Evolutionary conservation across 2,329 filamentous ascomycete genomes (phyloP).

Genomic region (Diaporthe longicolla): DNA sequence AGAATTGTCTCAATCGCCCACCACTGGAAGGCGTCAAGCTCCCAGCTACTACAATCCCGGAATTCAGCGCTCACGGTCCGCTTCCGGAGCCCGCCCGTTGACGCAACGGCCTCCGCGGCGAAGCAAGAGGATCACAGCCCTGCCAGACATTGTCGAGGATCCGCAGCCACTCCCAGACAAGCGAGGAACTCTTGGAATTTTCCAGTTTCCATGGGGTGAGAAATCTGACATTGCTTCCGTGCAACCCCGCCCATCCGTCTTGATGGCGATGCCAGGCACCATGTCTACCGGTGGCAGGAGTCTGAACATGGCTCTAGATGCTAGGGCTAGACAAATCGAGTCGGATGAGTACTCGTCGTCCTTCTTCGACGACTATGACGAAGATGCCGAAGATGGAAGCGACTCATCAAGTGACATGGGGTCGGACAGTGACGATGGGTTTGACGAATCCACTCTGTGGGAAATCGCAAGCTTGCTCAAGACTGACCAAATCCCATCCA

Average conservation of each 20-base stretch:
- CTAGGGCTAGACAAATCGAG: constrained; percentile 55
- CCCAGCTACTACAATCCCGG: constrained; percentile 38
- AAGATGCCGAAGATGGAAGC: constrained; percentile 58
- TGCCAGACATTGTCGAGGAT: constrained; percentile 75
- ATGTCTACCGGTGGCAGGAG: constrained; percentile 59
- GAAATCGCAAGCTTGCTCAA: constrained; percentile 74
- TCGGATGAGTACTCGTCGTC: constrained; percentile 62
- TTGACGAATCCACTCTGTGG: constrained; percentile 74
- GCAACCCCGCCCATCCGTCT: constrained; percentile 54
- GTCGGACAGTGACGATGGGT: constrained; percentile 63
- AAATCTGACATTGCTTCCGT: constrained; percentile 69
- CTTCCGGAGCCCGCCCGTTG: constrained; percentile 55
- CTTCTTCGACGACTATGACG: constrained; percentile 74
- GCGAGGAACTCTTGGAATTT: constrained; percentile 73
- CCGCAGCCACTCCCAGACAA: constrained; percentile 71
- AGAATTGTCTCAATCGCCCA: neutral
- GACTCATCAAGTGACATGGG: constrained; percentile 54
- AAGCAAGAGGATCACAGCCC: constrained; percentile 68
- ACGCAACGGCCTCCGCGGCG: constrained; percentile 69
- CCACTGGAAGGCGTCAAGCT: constrained; percentile 21
- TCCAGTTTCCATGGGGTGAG: constrained; percentile 77
- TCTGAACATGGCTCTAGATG: constrained; percentile 50
- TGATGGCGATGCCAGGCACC: constrained; percentile 66
- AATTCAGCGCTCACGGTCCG: constrained; percentile 46
- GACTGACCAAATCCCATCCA: constrained; percentile 65